Evolutionary conservation across 768 basidiomycete genomes (phyloP).

Genomic region (Butyriboletus loyo): DNA sequence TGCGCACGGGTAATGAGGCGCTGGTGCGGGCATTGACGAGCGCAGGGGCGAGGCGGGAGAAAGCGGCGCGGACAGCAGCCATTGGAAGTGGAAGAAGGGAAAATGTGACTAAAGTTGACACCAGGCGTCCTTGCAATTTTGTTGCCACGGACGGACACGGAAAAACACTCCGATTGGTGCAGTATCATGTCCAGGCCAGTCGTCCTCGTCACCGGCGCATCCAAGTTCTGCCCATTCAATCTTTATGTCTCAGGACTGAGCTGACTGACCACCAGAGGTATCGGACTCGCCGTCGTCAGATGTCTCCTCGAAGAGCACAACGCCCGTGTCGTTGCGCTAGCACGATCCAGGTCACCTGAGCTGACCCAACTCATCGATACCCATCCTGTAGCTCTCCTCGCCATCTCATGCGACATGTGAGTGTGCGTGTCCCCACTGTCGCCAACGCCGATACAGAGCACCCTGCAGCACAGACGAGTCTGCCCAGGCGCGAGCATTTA

Average conservation of each 20-base stretch:
- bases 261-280: conserved; percentile 43
- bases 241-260: background rate
- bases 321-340: conserved; percentile 72
- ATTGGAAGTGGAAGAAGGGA: conserved; percentile 36
- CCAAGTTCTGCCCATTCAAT: conserved; percentile 47
- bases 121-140: conserved; percentile 13
- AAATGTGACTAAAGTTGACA: background rate
- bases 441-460: background rate
- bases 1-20: conserved; percentile 40
- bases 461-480: conserved; percentile 54
- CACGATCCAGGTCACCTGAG: conserved; percentile 67
- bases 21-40: conserved; percentile 41
- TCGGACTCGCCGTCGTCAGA: conserved; percentile 78
- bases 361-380: conserved; percentile 46
- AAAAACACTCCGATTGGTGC: conserved; percentile 2
- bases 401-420: conserved; percentile 74
- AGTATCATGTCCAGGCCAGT: conserved; percentile 45
- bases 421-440: conserved; percentile 29
- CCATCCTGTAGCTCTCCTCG: conserved; percentile 43
- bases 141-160: conserved; percentile 25
- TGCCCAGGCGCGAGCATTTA: conserved; percentile 55
- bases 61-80: conserved; percentile 55
- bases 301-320: conserved; percentile 60
- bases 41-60: conserved; percentile 61
- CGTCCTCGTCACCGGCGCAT: conserved; percentile 83